A percentile compares a stretch with the other conserved stretches of the same genome.
phyloP scores from a whole-genome alignment of 768 basidiomycete species.

The Gloeopeniophorella convolvens region DNA sequence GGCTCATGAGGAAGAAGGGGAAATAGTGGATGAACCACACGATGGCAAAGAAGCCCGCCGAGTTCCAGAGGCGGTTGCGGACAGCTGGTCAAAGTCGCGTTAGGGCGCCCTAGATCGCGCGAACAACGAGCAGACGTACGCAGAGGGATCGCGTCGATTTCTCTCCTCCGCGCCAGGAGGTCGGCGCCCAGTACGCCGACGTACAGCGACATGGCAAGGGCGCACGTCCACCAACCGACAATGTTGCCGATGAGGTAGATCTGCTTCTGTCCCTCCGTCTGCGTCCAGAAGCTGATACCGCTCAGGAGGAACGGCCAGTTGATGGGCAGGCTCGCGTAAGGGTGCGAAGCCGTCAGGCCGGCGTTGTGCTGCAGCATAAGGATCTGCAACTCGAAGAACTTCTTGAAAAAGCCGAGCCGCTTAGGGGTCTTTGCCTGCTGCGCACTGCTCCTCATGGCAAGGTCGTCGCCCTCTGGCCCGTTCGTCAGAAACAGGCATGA shows the following conservation, averaged over 20 bases:
- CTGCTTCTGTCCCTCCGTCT: slow-evolving; percentile 76
- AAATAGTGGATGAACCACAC: slow-evolving; percentile 95
- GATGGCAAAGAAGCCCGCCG: slow-evolving; percentile 89
- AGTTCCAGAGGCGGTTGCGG: slow-evolving; percentile 92
- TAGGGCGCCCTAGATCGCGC: neutral
- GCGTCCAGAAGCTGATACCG: slow-evolving; percentile 99
- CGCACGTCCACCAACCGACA: slow-evolving; percentile 91
- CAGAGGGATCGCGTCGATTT: slow-evolving; percentile 78
- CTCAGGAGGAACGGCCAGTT: slow-evolving; percentile 97
- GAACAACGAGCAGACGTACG: slow-evolving; percentile 44
- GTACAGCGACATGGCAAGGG: slow-evolving; percentile 79
- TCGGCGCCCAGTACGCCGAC: slow-evolving; percentile 89
- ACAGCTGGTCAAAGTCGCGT: slow-evolving; percentile 47
- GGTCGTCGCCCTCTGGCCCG: slow-evolving; percentile 45
- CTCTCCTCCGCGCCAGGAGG: slow-evolving; percentile 78
- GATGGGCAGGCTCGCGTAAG: slow-evolving; percentile 92
- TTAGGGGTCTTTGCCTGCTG: slow-evolving; percentile 63
- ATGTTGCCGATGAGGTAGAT: slow-evolving; percentile 96
- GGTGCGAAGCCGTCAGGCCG: slow-evolving; percentile 95
- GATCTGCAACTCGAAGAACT: slow-evolving; percentile 89
- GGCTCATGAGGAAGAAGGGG: slow-evolving; percentile 97
- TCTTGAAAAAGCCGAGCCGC: slow-evolving; percentile 86
- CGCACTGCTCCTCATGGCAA: slow-evolving; percentile 45
- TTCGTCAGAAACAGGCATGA: slow-evolving; percentile 7
- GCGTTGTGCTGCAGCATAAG: slow-evolving; percentile 99